Percentiles rank a stretch among this genome's conserved stretches.
Evolutionary conservation across 257 asterid genomes (phyloP).

Genomic region (Solanum virginianum): DNA sequence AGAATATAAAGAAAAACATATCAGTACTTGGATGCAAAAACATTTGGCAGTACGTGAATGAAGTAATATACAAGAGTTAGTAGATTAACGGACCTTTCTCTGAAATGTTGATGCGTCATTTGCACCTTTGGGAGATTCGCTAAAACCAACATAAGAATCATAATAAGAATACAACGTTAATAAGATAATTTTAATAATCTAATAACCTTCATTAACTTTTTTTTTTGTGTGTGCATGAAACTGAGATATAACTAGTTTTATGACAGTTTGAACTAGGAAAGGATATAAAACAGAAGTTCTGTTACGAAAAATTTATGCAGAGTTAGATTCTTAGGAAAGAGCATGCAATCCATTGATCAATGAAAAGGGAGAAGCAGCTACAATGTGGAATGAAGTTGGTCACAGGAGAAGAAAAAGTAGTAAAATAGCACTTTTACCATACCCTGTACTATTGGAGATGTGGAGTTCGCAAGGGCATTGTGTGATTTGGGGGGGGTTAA

Average conservation of each 20-base stretch:
- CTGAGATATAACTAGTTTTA: neutral
- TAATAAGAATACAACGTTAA: neutral
- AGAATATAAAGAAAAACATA: neutral
- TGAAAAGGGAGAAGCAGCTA: neutral
- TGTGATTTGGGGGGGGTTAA: too few species aligned
- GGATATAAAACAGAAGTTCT: neutral
- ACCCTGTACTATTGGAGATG: too few species aligned
- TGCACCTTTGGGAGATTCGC: conserved; percentile 99
- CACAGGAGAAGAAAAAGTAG: neutral
- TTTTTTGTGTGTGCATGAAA: neutral
- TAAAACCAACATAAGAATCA: conserved; percentile 21
- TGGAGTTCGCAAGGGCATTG: too few species aligned
- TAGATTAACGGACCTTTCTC: conserved; percentile 63
- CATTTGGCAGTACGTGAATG: neutral
- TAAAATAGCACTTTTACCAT: neutral
- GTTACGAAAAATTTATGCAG: neutral
- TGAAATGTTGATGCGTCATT: conserved; percentile 97
- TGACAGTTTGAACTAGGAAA: neutral
- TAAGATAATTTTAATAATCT: neutral
- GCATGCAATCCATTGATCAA: neutral
- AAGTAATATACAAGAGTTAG: neutral
- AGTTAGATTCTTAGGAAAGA: neutral
- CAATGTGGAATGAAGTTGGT: neutral
- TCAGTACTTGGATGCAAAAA: neutral
- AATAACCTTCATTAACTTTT: neutral